These are phyloP conservation scores for Ensete glaucum DNA, from an alignment of 176 grass and related monocot species.

Conservation along the genomic window DNA sequence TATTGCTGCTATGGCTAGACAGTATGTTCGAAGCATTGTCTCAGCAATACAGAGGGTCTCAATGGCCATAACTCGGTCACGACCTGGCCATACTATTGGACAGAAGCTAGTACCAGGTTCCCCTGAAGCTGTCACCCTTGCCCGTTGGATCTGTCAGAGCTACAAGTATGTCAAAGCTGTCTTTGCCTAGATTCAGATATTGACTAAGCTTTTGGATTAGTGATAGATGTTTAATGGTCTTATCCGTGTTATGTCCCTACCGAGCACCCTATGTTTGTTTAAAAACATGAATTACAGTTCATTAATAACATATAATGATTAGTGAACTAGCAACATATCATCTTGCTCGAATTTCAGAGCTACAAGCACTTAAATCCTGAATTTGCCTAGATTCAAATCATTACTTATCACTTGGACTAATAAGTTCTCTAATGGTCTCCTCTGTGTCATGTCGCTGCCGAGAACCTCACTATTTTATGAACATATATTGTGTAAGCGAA, in stretches of 20 bases:
- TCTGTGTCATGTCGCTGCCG: not conserved
- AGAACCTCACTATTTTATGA: not conserved
- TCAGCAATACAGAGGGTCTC: constrained; percentile 88
- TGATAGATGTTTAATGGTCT: not conserved
- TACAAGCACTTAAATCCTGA: not conserved
- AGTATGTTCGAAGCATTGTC: constrained; percentile 83
- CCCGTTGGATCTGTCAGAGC: constrained; percentile 85
- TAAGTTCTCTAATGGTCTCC: not conserved
- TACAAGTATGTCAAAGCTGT: constrained; percentile 52
- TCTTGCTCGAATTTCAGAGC: too few relatives aligned
- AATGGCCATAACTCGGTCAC: constrained; percentile 61
- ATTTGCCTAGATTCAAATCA: not conserved
- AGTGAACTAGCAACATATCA: too few relatives aligned
- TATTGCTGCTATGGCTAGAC: constrained; percentile 71
- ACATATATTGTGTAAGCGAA: too few relatives aligned
- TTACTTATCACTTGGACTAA: too few relatives aligned
- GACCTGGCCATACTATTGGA: constrained; percentile 33
- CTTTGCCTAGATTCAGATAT: constrained; percentile 1
- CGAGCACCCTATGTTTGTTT: not conserved
- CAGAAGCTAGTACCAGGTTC: constrained; percentile 57
- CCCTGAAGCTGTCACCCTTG: constrained; percentile 74
- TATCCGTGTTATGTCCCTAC: not conserved
- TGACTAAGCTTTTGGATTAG: not conserved
- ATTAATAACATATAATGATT: too few relatives aligned
- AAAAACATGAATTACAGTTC: not conserved